Conservation (phyloP, 768 basidiomycete genomes). For the Ramaria rubella region DNA sequence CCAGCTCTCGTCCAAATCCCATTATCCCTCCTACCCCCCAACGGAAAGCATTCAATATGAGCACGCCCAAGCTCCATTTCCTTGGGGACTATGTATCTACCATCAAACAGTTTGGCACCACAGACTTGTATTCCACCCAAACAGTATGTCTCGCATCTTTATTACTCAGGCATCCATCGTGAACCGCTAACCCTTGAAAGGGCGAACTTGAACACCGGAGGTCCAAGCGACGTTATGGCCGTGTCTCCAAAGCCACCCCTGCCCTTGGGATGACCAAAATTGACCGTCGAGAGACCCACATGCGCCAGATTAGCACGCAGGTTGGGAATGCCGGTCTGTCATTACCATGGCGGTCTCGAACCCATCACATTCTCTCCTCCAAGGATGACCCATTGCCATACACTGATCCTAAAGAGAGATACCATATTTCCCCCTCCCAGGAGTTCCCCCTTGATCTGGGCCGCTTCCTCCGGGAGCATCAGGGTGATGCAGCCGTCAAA, state of each 20-base stretch:
- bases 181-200: constrained; percentile 24
- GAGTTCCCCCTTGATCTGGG: neutral
- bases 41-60: neutral
- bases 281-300: constrained; percentile 13
- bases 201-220: constrained; percentile 32
- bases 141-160: too few species aligned
- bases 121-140: too few species aligned
- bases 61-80: neutral
- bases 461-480: neutral
- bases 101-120: too few species aligned
- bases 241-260: constrained; percentile 21
- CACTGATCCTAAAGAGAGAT: neutral
- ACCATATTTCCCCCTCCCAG: neutral
- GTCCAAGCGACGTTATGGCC: constrained; percentile 32
- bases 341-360: too few species aligned
- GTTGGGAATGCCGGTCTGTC: neutral
- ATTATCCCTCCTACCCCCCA: too few species aligned
- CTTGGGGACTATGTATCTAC: too few species aligned
- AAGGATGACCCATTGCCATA: neutral
- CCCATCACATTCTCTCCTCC: neutral
- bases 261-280: constrained; percentile 19
- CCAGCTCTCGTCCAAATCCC: neutral
- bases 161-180: too few species aligned
- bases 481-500: neutral
- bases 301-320: neutral